These are phyloP conservation scores for Achlya hypogyna DNA, from an alignment of 352 stramenopile species.

Conservation along the genomic window DNA sequence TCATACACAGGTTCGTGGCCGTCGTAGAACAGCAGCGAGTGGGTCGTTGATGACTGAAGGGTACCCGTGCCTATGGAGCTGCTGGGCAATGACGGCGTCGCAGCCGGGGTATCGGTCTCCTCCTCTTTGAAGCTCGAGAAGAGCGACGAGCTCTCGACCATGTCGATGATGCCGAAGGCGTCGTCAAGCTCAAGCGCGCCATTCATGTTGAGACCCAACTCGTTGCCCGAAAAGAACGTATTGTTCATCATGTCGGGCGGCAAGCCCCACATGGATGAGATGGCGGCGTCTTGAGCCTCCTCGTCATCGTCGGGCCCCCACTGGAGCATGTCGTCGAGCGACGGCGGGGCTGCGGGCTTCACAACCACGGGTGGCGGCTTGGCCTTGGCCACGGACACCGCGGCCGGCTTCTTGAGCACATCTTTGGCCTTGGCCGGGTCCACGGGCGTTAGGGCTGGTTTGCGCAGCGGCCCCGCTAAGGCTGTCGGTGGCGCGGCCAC, in stretches of 20 bases:
- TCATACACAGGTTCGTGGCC: neutral
- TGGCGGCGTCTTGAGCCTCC: conserved; percentile 4
- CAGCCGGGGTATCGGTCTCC: neutral
- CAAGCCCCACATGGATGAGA: conserved; percentile 18
- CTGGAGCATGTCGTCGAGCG: neutral
- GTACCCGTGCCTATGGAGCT: neutral
- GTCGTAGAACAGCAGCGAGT: conserved; percentile 1
- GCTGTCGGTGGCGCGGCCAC: conserved; percentile 2
- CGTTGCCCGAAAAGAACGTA: conserved; percentile 13
- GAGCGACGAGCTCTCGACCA: conserved; percentile 21
- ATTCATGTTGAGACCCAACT: conserved; percentile 18
- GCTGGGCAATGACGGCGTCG: neutral
- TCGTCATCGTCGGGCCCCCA: conserved; percentile 17
- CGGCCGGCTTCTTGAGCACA: conserved; percentile 18
- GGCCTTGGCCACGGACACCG: conserved; percentile 2
- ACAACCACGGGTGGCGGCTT: neutral
- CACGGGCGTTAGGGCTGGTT: neutral
- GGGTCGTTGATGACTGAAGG: neutral
- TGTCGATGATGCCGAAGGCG: conserved; percentile 20
- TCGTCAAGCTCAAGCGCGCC: conserved; percentile 20
- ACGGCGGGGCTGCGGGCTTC: neutral
- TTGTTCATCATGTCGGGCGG: conserved; percentile 15
- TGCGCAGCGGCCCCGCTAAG: conserved; percentile 7
- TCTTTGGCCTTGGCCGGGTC: conserved; percentile 9
- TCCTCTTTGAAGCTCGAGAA: conserved; percentile 14